Evolutionary conservation across 2,329 filamentous ascomycete species (phyloP).

Genomic region (Daldinia sp.): DNA sequence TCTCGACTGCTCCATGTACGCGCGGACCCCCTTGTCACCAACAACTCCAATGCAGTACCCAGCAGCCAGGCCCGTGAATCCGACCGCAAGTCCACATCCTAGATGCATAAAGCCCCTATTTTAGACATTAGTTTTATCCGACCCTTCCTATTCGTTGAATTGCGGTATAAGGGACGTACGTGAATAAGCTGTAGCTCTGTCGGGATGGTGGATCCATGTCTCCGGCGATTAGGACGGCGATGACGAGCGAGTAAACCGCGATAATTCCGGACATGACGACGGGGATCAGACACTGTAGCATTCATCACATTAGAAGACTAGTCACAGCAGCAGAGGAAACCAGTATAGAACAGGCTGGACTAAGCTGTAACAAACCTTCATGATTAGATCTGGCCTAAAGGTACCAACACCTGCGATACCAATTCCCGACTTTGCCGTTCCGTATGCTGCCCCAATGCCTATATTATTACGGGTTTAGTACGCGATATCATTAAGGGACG

Average conservation of each 20-base stretch:
- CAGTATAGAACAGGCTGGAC: background rate
- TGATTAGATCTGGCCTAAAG: constrained; percentile 86
- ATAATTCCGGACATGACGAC: constrained; percentile 99
- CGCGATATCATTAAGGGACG: constrained; percentile 8
- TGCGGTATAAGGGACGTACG: constrained; percentile 57
- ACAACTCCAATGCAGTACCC: constrained; percentile 97
- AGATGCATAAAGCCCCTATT: constrained; percentile 90
- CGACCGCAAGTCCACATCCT: constrained; percentile 87
- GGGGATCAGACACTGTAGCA: constrained; percentile 75
- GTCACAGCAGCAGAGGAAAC: background rate
- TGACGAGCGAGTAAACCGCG: constrained; percentile 96
- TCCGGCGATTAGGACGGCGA: constrained; percentile 93
- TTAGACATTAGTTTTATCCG: constrained; percentile 30
- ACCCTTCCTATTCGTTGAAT: background rate
- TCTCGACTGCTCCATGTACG: constrained; percentile 95
- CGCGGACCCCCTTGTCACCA: constrained; percentile 90
- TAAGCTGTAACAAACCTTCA: constrained; percentile 70
- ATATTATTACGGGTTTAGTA: constrained; percentile 37
- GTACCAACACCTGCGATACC: constrained; percentile 87
- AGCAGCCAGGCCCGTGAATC: constrained; percentile 89
- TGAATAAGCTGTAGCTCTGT: constrained; percentile 82
- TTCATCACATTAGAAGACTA: constrained; percentile 24
- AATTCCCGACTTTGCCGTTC: constrained; percentile 87
- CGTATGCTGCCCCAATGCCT: constrained; percentile 80
- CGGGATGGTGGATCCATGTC: constrained; percentile 78